Evolutionary conservation across 768 basidiomycete genomes (phyloP).

Genomic region (Fomitopsis serialis): DNA sequence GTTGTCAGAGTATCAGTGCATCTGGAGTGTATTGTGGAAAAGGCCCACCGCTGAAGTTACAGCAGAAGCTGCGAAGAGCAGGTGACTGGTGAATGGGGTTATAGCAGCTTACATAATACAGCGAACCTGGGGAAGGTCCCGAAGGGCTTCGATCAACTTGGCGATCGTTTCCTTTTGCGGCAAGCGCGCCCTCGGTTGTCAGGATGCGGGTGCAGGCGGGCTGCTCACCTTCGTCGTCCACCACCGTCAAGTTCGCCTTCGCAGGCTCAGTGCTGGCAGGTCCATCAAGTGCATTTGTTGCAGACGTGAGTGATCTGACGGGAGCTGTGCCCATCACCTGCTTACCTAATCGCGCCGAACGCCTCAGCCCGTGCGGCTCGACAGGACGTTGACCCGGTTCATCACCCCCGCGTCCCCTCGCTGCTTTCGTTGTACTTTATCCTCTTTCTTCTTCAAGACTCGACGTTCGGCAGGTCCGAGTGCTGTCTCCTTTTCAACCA

Average conservation of each 20-base stretch:
- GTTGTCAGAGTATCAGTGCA: too few species aligned
- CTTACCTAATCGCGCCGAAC: background rate
- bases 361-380: background rate
- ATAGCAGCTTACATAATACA: too few species aligned
- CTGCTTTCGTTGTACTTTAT: conserved; percentile 8
- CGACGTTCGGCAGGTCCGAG: conserved; percentile 18
- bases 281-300: background rate
- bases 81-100: too few species aligned
- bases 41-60: too few species aligned
- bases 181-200: background rate
- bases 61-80: too few species aligned
- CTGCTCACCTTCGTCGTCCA: background rate
- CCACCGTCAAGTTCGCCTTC: background rate
- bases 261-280: background rate
- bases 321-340: background rate
- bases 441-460: conserved; percentile 9
- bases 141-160: background rate
- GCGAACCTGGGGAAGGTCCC: too few species aligned
- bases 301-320: background rate
- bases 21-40: too few species aligned
- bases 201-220: background rate
- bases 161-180: background rate
- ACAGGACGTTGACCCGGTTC: conserved; percentile 8
- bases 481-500: conserved; percentile 4
- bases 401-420: conserved; percentile 6